Evolutionary conservation across 495 filamentous ascomycete species (phyloP).

Genomic region (Elaphomyces granulatus): DNA sequence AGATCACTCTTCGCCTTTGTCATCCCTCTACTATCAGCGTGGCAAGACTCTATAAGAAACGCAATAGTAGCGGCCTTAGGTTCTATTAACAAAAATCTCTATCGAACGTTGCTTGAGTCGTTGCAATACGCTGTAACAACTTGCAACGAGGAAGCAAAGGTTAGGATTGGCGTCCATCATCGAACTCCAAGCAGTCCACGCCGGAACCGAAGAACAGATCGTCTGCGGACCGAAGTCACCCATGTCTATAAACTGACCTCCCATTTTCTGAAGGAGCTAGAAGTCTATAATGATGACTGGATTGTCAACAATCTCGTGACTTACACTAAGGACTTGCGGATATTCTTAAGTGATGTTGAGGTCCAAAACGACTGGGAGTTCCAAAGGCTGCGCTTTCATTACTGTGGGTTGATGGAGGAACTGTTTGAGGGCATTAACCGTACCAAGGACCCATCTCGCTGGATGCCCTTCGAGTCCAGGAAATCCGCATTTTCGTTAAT

Average conservation of each 20-base stretch:
- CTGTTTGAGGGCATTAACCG: slow-evolving; percentile 85
- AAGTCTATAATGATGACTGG: slow-evolving; percentile 82
- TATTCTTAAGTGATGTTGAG: slow-evolving; percentile 85
- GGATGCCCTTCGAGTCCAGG: slow-evolving; percentile 91
- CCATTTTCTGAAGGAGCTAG: slow-evolving; percentile 66
- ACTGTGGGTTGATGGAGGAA: slow-evolving; percentile 85
- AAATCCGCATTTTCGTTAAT: slow-evolving; percentile 91
- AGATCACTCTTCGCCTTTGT: slow-evolving; percentile 77
- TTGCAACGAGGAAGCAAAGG: slow-evolving; percentile 79
- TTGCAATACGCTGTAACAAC: slow-evolving; percentile 66
- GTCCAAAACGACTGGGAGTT: slow-evolving; percentile 96
- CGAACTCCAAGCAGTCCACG: slow-evolving; percentile 62
- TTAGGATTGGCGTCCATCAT: slow-evolving; percentile 61
- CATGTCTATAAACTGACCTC: slow-evolving; percentile 92
- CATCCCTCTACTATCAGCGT: slow-evolving; percentile 69
- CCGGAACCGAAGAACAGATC: slow-evolving; percentile 65
- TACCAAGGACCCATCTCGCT: slow-evolving; percentile 69
- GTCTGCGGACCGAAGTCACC: slow-evolving; percentile 83
- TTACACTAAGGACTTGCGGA: slow-evolving; percentile 81
- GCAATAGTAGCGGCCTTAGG: slow-evolving; percentile 87
- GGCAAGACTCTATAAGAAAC: slow-evolving; percentile 62
- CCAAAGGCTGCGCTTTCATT: slow-evolving; percentile 80
- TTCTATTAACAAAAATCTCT: slow-evolving; percentile 92
- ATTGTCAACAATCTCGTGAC: slow-evolving; percentile 77
- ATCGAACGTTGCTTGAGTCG: slow-evolving; percentile 80